These are phyloP conservation scores for Trypethelium eluteriae DNA, from an alignment of 495 filamentous ascomycete species.

Conservation along the genomic window DNA sequence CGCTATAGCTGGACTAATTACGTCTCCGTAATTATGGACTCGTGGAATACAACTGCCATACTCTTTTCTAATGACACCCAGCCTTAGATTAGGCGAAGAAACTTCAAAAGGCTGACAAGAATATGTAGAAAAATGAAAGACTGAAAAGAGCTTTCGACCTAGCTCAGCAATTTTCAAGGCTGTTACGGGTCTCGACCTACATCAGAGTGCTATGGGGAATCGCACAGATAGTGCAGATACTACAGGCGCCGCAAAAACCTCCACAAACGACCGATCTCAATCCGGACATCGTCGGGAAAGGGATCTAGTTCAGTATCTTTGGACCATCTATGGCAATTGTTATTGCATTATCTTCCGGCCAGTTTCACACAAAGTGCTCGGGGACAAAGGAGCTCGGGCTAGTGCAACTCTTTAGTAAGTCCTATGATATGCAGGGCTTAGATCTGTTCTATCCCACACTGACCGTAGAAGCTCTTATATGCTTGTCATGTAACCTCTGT, in stretches of 20 bases:
- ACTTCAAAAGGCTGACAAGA: background rate
- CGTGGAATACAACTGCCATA: background rate
- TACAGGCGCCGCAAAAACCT: background rate
- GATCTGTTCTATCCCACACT: background rate
- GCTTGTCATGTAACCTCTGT: background rate
- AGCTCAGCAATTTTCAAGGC: background rate
- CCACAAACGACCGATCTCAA: background rate
- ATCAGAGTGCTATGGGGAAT: background rate
- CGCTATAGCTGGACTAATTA: background rate
- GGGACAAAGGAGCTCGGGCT: conserved; percentile 1
- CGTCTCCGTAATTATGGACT: background rate
- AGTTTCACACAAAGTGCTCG: background rate
- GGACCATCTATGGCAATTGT: background rate
- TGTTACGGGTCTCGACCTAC: background rate
- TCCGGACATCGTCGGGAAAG: conserved; percentile 2
- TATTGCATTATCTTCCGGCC: background rate
- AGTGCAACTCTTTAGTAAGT: conserved; percentile 1
- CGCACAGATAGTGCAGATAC: conserved; percentile 2
- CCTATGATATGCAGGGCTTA: background rate
- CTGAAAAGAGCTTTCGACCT: background rate
- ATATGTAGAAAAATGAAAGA: background rate
- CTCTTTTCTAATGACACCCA: background rate
- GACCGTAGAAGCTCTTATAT: background rate
- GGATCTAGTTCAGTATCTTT: background rate
- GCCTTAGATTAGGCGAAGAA: background rate